These are phyloP conservation scores for Climacium dendroides DNA, from an alignment of 225 moss, liverwort and hornwort genomes.

Conservation along the genomic window DNA sequence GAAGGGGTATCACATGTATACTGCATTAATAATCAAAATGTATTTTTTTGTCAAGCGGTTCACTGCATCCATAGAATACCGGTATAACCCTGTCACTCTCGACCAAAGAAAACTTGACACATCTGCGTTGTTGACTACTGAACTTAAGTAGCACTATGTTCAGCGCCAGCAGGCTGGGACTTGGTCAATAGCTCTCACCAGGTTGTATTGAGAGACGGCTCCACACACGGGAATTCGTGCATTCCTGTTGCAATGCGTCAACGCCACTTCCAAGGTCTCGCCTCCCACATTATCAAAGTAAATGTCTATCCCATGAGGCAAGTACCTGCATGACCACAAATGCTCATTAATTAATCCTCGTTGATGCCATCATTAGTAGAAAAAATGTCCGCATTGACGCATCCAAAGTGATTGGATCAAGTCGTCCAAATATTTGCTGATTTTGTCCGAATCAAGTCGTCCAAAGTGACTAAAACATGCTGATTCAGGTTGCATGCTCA, in stretches of 20 bases:
- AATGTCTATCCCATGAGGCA: conserved; percentile 54
- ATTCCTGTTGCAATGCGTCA: conserved; percentile 17
- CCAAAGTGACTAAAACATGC: too few species aligned
- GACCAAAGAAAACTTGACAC: neutral
- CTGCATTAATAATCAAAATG: neutral
- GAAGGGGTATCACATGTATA: neutral
- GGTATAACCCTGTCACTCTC: neutral
- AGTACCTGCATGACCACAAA: conserved; percentile 12
- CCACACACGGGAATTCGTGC: conserved; percentile 53
- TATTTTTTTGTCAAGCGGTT: neutral
- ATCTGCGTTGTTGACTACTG: too few species aligned
- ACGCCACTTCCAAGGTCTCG: conserved; percentile 51
- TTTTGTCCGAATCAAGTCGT: too few species aligned
- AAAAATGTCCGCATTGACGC: too few species aligned
- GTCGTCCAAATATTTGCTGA: too few species aligned
- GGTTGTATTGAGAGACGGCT: conserved; percentile 47
- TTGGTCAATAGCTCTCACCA: neutral
- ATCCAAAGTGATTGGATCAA: too few species aligned
- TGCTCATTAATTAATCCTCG: neutral
- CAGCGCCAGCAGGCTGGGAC: neutral
- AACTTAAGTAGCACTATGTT: neutral
- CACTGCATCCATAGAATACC: too few species aligned
- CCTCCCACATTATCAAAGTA: conserved; percentile 80
- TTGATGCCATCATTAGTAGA: neutral
- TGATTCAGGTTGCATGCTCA: too few species aligned